These are phyloP conservation scores for Emericellopsis atlantica DNA, from an alignment of 2,329 filamentous ascomycete species.

Conservation along the genomic window DNA sequence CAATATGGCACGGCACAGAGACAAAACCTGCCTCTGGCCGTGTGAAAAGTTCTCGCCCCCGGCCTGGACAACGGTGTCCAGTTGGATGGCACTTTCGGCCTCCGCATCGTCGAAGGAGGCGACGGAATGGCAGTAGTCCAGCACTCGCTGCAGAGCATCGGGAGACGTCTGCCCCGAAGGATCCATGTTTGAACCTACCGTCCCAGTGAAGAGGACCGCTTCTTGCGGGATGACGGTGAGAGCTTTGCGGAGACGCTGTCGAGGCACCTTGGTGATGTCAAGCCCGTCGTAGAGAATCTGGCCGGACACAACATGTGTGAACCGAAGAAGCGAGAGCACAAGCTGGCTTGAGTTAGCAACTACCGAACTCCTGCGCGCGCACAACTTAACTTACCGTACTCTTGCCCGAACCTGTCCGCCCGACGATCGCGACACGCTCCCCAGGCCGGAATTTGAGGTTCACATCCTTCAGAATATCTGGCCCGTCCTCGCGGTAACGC, in stretches of 20 bases:
- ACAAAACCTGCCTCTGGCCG: constrained; percentile 43
- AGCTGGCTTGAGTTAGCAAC: constrained; percentile 15
- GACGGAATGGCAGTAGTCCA: constrained; percentile 50
- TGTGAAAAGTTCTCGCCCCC: constrained; percentile 44
- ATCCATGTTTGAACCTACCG: constrained; percentile 47
- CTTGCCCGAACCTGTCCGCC: constrained; percentile 73
- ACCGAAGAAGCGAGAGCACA: constrained; percentile 40
- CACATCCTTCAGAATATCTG: constrained; percentile 35
- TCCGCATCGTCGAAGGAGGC: constrained; percentile 28
- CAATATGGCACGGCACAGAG: constrained; percentile 42
- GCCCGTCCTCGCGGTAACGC: constrained; percentile 30
- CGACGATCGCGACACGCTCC: constrained; percentile 67
- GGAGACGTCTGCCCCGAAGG: constrained; percentile 45
- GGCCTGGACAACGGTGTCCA: constrained; percentile 34
- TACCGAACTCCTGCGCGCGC: background rate
- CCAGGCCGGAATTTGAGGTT: constrained; percentile 47
- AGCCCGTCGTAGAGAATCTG: constrained; percentile 42
- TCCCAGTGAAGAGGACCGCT: constrained; percentile 42
- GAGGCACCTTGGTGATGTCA: constrained; percentile 38
- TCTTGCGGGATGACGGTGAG: constrained; percentile 48
- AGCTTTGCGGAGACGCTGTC: constrained; percentile 35
- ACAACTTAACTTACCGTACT: constrained; percentile 46
- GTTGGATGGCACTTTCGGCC: constrained; percentile 11
- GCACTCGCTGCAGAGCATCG: constrained; percentile 40
- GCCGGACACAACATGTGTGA: constrained; percentile 37